A percentile compares a stretch with the other conserved stretches of the same genome.
phyloP scores from a whole-genome alignment of 352 stramenopile species.

The Phytophthora syringae region DNA sequence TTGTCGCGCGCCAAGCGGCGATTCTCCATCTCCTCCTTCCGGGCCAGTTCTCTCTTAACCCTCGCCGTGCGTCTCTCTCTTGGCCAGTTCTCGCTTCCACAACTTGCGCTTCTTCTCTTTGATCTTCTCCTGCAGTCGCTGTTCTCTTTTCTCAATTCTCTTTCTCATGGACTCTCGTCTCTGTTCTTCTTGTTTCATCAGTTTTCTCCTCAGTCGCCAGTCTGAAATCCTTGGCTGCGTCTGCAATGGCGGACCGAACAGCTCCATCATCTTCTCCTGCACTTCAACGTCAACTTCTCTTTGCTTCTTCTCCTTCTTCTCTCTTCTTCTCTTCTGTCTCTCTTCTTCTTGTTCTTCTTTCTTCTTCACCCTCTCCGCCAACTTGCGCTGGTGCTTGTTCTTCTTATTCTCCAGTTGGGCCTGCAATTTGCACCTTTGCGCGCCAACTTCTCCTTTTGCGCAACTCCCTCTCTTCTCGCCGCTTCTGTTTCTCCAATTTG shows the following conservation, averaged over 20 bases:
- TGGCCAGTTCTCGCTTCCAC: neutral
- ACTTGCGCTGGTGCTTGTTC: neutral
- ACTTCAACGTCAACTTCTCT: neutral
- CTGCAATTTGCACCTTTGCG: constrained; percentile 5
- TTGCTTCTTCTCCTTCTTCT: neutral
- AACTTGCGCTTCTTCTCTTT: neutral
- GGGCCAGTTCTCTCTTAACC: constrained; percentile 2
- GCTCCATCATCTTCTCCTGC: neutral
- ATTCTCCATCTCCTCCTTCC: constrained; percentile 18
- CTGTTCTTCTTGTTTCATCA: neutral
- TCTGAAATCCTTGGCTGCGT: constrained; percentile 11
- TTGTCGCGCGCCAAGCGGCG: constrained; percentile 13
- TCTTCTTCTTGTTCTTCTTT: constrained; percentile 10
- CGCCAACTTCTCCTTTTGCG: constrained; percentile 14
- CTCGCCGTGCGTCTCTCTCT: neutral
- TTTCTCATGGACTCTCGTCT: neutral
- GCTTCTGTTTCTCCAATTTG: constrained; percentile 3
- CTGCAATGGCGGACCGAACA: neutral
- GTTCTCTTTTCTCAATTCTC: constrained; percentile 20
- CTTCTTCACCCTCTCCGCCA: neutral
- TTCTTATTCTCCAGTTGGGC: constrained; percentile 3
- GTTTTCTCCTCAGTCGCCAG: constrained; percentile 29
- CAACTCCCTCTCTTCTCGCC: neutral
- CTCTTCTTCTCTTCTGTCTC: neutral
- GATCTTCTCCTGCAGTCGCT: constrained; percentile 11